Evolutionary conservation across 2,329 filamentous ascomycete species (phyloP).

Genomic region (Xylariales sp.): DNA sequence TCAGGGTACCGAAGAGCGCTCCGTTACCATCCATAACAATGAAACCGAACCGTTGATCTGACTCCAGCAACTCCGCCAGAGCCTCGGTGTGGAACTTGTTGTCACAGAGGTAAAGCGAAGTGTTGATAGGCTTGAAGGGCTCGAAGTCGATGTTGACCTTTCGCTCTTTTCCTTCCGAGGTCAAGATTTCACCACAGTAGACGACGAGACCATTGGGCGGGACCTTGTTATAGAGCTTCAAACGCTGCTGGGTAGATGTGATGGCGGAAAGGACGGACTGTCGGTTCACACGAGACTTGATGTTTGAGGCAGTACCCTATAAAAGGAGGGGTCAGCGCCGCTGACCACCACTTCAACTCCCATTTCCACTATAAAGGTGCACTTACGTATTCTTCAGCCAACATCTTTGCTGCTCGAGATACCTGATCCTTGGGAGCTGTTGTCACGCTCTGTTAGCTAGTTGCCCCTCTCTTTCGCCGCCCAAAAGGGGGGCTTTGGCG

Average conservation of each 20-base stretch:
- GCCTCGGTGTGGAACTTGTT: conserved; percentile 99
- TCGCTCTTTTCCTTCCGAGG: conserved; percentile 94
- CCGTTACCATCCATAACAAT: conserved; percentile 99
- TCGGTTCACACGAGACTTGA: conserved; percentile 98
- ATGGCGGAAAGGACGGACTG: conserved; percentile 97
- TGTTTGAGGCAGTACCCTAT: conserved; percentile 96
- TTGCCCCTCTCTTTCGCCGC: background rate
- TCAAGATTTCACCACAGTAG: conserved; percentile 99
- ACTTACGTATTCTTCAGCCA: conserved; percentile 98
- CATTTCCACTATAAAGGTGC: too few species aligned
- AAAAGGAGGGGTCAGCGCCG: conserved; percentile 22
- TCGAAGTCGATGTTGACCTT: conserved; percentile 99
- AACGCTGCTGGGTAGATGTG: conserved; percentile 96
- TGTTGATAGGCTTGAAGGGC: conserved; percentile 99
- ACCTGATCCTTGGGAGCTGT: conserved; percentile 96
- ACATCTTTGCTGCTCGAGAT: conserved; percentile 95
- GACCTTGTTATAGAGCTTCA: conserved; percentile 99
- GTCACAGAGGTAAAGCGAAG: conserved; percentile 97
- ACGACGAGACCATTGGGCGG: conserved; percentile 96
- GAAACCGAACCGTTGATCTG: conserved; percentile 98
- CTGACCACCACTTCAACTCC: too few species aligned
- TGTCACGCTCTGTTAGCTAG: conserved; percentile 9
- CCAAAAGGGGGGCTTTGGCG: background rate
- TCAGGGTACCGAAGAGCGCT: conserved; percentile 92
- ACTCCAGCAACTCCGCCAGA: conserved; percentile 92